Evolutionary conservation across 2,329 filamentous ascomycete species (phyloP), one percentile per base, ranked within the genome.

Genomic region (Trichoderma cornu-damae): DNA sequence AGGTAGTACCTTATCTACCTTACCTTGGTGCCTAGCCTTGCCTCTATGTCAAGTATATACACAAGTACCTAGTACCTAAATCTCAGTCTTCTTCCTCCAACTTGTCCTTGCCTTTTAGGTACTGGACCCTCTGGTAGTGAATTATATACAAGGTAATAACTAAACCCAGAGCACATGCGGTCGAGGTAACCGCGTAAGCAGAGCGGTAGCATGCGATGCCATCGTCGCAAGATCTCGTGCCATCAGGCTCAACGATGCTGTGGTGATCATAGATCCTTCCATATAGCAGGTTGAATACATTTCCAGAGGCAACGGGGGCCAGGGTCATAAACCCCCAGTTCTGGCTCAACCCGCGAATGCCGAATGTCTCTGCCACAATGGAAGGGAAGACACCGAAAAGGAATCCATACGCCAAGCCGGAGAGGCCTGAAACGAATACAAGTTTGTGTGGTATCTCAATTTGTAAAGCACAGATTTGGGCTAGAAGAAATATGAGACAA

Each of bases 311-410:
- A 2, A 96, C 90, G 0, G 93, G 92, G 2, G 90, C 87, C 47
- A 96, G 77, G 0, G 90, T 96, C 85, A 99, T 95, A 65, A 88
- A 87, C 12, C 94, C 94, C 93, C 94, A 99, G 68, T 97, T 99
- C 68, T 96, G 90, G 56, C 88, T 91, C 46, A 99, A 78, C 1
- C 92, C 93, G 60, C 87, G 82, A 24, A 96, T 88, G 6, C 94
- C 94, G 69, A 99, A 99, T 0, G 88, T 87, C 69, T 97, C 92
- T 6, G 92, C 90, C 8, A 89, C 83, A 16, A 97, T 84, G 11
- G 91, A 92, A 0, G 94, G 94, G 71, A 89, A 96, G 18, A 96
- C 92, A 32, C 94, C 94, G 64, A 97, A 97, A 0, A 97, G 79
- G 62, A 96, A 90, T 2, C 94, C 94, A 70, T 99, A 99, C 1